phyloP scores from a whole-genome alignment of 345 rosid genomes.

The Alliaria petiolata region DNA sequence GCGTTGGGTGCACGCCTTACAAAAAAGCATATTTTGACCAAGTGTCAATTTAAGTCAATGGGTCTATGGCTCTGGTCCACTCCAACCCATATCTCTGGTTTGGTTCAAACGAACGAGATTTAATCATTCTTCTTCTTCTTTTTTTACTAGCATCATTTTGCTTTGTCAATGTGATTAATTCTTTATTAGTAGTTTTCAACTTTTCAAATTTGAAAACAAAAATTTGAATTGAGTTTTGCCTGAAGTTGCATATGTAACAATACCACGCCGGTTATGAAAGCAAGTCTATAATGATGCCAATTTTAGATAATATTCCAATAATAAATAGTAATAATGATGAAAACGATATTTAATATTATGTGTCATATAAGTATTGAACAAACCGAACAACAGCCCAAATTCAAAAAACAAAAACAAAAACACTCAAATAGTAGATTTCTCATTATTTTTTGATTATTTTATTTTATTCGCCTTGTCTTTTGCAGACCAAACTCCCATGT shows the following conservation, averaged over 20 bases:
- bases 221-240: slow-evolving; percentile 13
- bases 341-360: slow-evolving; percentile 16
- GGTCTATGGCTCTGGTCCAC: slow-evolving; percentile 1
- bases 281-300: slow-evolving; percentile 14
- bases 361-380: not conserved
- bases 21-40: not conserved
- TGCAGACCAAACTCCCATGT: slow-evolving; percentile 29
- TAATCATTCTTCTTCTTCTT: not conserved
- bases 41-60: not conserved
- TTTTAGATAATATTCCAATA: slow-evolving; percentile 18
- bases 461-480: slow-evolving; percentile 18
- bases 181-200: not conserved
- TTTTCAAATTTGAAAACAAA: slow-evolving; percentile 9
- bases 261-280: slow-evolving; percentile 21
- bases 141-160: not conserved
- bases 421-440: not conserved
- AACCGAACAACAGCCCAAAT: slow-evolving; percentile 7
- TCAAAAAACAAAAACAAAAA: not conserved
- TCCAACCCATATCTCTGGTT: not conserved
- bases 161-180: not conserved
- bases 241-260: not conserved
- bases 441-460: not conserved
- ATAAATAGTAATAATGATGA: slow-evolving; percentile 9
- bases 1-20: slow-evolving; percentile 22
- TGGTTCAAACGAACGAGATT: not conserved